A percentile compares a stretch with the other conserved stretches of the same genome.
Conservation (phyloP, 2,329 filamentous ascomycete genomes). For the Botrytis byssoidea region DNA sequence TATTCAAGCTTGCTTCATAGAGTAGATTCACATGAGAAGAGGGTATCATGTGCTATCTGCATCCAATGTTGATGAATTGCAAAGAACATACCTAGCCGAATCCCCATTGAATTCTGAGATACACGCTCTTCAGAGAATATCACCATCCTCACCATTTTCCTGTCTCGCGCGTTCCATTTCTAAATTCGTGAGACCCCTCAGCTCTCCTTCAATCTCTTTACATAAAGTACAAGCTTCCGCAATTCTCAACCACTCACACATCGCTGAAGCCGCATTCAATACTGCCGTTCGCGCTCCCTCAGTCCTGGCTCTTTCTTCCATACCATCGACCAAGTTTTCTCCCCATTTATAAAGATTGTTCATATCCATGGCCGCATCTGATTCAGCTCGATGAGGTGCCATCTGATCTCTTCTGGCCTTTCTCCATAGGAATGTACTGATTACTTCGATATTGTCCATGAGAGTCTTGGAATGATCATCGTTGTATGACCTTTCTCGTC, state of each 20-base stretch:
- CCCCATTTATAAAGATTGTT: conserved; percentile 29
- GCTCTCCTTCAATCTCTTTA: conserved; percentile 19
- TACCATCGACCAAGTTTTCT: conserved; percentile 23
- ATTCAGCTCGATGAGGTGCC: conserved; percentile 29
- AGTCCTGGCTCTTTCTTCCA: conserved; percentile 20
- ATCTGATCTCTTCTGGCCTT: conserved; percentile 28
- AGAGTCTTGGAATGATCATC: conserved; percentile 19
- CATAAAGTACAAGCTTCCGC: conserved; percentile 21
- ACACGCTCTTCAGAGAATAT: background rate
- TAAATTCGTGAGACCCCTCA: conserved; percentile 20
- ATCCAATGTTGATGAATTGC: background rate
- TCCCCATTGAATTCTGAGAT: background rate
- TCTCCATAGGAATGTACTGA: conserved; percentile 30
- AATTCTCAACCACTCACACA: conserved; percentile 28
- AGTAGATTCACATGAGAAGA: background rate
- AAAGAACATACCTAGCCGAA: background rate
- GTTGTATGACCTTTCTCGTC: conserved; percentile 6
- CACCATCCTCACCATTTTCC: background rate
- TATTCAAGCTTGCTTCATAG: background rate
- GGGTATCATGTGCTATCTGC: background rate
- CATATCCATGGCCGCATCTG: conserved; percentile 26
- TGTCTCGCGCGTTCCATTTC: background rate
- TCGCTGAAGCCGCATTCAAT: conserved; percentile 21
- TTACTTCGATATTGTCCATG: conserved; percentile 32
- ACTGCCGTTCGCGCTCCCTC: conserved; percentile 1